Base-by-base conservation (phyloP, 2,329 filamentous ascomycete species). In the Ophiocordyceps australis region DNA sequence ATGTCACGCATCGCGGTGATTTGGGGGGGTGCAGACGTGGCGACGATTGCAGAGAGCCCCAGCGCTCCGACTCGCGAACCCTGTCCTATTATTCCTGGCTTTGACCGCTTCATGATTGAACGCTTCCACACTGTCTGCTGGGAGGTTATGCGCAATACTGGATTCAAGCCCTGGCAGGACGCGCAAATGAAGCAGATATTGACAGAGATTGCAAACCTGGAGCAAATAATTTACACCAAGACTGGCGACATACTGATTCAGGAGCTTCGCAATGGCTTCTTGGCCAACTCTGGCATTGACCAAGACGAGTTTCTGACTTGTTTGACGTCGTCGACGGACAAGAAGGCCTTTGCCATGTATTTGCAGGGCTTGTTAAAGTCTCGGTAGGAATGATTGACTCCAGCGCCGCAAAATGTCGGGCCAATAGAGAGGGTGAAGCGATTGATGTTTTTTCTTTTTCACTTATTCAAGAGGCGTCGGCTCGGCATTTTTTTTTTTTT, bases 181-280 rank as follows among this genome's bases (percentile, higher is more conserved):
- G 83, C 85, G 2, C 83, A 93, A 54, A 79, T 79, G 18, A 79
- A 78, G 46, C 77, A 85, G 48, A 79, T 94, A 2, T 65, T 98
- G 20, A 74, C 72, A 28, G 89, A 98, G 55, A 82, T 92, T 33
- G 83, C 83, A 3, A 68, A 65, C 3, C 54, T 98, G 31, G 83
- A 98, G 50, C 82, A 89, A 51, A 75, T 69, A 19, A 89, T 98
- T 33, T 86, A 94, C 45, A 64, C 69, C 37, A 95, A 95, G 57
- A 86, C 81, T 9, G 89, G 89, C 15, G 68, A 78, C 26, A 63
- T 70, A 29, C 95, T 93, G 46, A 63, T 86, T 14, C 63, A 67
- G 32, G 65, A 78, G 39, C 50, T 86, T 24, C 69, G 71, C 36
- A 55, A 58, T 11, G 56, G 58, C 3, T 63, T 83, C 30, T 68